phyloP scores from a whole-genome alignment of 768 basidiomycete genomes.

The Suillus plorans region DNA sequence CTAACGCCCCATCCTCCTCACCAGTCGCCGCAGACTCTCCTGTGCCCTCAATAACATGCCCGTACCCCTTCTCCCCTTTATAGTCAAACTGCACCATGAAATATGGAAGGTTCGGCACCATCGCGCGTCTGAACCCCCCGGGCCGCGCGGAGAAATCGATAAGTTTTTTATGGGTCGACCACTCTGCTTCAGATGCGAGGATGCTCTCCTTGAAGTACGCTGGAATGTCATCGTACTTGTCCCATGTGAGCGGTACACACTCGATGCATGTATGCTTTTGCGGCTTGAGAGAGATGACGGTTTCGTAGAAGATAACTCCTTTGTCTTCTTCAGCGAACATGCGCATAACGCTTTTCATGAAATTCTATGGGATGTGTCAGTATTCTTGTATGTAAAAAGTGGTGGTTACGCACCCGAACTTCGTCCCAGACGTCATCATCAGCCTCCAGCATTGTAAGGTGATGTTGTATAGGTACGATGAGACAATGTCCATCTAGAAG shows the following conservation, averaged over 20 bases:
- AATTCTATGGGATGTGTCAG: conserved; percentile 44
- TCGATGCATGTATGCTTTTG: conserved; percentile 95
- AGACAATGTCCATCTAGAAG: conserved; percentile 90
- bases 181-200: conserved; percentile 88
- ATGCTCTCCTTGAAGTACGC: conserved; percentile 92
- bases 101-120: conserved; percentile 97
- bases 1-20: conserved; percentile 62
- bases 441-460: conserved; percentile 85
- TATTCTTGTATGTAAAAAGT: not conserved
- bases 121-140: conserved; percentile 90
- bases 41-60: conserved; percentile 95
- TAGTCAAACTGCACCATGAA: conserved; percentile 99
- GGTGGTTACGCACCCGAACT: conserved; percentile 63
- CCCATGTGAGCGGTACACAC: conserved; percentile 90
- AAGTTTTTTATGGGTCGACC: conserved; percentile 97
- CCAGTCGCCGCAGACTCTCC: conserved; percentile 61
- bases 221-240: conserved; percentile 81
- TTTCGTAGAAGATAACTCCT: conserved; percentile 95
- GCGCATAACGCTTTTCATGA: conserved; percentile 89
- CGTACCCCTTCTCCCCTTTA: conserved; percentile 97
- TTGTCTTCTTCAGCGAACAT: conserved; percentile 94
- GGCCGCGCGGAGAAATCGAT: conserved; percentile 90
- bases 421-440: conserved; percentile 99
- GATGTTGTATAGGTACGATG: conserved; percentile 95
- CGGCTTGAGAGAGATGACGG: conserved; percentile 79